Evolutionary conservation across 2,329 filamentous ascomycete species (phyloP), one percentile per base, ranked within the genome.

Genomic region (Phymatotrichopsis omnivora): DNA sequence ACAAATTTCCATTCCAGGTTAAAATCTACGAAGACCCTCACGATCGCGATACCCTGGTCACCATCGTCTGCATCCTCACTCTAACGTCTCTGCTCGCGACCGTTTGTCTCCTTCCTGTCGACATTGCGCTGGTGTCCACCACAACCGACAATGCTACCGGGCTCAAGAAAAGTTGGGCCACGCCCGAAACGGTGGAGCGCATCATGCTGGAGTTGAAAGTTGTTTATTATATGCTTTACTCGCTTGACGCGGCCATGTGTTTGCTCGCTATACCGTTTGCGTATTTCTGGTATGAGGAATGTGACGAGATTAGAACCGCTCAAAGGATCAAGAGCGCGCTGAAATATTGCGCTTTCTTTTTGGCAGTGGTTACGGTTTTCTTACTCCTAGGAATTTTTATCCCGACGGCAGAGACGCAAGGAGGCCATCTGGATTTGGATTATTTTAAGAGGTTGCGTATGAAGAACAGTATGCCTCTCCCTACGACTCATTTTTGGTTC

Each of bases 361-460:
- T 96, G 35, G 65, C 80, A 27, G 72, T 96, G 5, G 75, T 91
- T 4, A 71, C 87, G 36, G 76, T 89, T 34, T 68, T 98, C 11
- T 93, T 98, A 69, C 65, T 95, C 16, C 74, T 96, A 22, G 91
- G 91, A 32, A 94, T 96, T 69, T 95, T 98, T 63, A 79, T 93
- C 1, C 91, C 91, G 0, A 78, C 85, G 4, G 80, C 83, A 4
- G 73, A 73, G 29, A 44, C 53, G 42, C 43, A 36, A 17, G 51
- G 53, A 30, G 41, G 49, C 10, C 77, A 85, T 60, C 72, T 81
- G 58, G 85, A 94, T 58, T 70, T 95, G 46, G 89, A 94, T 64
- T 96, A 86, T 65, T 94, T 94, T 75, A 89, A 83, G 67, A 76
- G 76, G 43, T 69, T 96, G 8, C 68, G 96, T 35, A 71, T 81